phyloP scores from a whole-genome alignment of 305 asterid genomes.

The Petunia hybrid region DNA sequence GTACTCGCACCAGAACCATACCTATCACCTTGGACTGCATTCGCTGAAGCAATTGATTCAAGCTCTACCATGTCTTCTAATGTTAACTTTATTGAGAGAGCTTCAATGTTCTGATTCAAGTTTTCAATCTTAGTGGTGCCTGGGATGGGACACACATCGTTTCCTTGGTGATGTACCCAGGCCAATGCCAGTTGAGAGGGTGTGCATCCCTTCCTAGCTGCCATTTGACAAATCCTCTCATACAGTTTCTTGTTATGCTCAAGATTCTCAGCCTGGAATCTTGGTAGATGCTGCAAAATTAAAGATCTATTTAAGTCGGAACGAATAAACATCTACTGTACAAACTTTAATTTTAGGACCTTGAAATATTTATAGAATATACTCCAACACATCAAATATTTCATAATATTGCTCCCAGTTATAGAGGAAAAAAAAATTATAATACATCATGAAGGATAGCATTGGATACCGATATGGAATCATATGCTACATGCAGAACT shows the following conservation, averaged over 20 bases:
- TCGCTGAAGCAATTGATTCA: constrained; percentile 42
- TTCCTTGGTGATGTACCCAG: constrained; percentile 51
- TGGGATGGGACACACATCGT: constrained; percentile 49
- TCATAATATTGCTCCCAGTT: background rate
- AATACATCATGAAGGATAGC: background rate
- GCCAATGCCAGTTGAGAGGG: constrained; percentile 51
- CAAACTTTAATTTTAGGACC: background rate
- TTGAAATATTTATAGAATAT: background rate
- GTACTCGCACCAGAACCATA: constrained; percentile 32
- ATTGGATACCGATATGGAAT: background rate
- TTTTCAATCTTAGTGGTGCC: constrained; percentile 54
- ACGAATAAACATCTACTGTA: background rate
- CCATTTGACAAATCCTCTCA: constrained; percentile 45
- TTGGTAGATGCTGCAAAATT: constrained; percentile 45
- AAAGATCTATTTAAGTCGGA: background rate
- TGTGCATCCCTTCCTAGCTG: constrained; percentile 43
- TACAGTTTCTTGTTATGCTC: constrained; percentile 43
- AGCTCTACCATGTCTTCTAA: constrained; percentile 40
- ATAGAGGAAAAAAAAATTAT: background rate
- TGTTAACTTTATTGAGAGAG: constrained; percentile 38
- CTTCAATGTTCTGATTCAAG: constrained; percentile 45
- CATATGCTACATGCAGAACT: background rate
- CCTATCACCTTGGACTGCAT: constrained; percentile 39
- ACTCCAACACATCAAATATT: background rate
- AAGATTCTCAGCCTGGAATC: constrained; percentile 49